Percentiles rank a stretch among this genome's conserved stretches.
Evolutionary conservation across 1,284 basidiomycete genomes (phyloP).

Genomic region (Trichosporon coremiiforme): DNA sequence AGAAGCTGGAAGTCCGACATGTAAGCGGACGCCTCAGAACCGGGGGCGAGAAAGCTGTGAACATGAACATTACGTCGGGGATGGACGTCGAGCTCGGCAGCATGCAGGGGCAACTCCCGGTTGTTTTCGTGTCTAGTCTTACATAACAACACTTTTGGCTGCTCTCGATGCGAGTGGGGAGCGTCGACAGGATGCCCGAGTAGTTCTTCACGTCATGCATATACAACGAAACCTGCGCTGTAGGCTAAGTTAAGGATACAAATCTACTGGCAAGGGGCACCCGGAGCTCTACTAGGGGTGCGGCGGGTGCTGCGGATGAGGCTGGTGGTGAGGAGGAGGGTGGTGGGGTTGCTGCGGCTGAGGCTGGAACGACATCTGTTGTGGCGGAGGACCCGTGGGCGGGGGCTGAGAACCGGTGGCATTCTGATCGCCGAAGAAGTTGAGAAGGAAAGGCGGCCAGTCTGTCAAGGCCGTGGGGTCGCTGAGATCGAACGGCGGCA

Average conservation of each 20-base stretch:
- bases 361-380: conserved; percentile 1
- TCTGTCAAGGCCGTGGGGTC: conserved; percentile 25
- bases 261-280: not conserved
- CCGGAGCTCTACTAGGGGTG: not conserved
- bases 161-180: no score
- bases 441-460: conserved; percentile 34
- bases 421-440: conserved; percentile 30
- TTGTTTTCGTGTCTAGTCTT: no score
- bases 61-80: no score
- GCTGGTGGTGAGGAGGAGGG: not conserved
- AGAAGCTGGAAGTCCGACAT: no score
- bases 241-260: not conserved
- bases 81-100: no score
- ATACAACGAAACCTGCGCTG: not conserved
- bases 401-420: not conserved
- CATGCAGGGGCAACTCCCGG: no score
- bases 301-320: not conserved
- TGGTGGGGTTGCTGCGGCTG: not conserved
- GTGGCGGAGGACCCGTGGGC: not conserved
- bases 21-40: no score
- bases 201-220: not conserved
- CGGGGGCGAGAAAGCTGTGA: no score
- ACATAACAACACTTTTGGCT: no score
- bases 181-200: no score
- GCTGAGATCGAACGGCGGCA: conserved; percentile 26